Base-by-base conservation (phyloP, 164 flowering plant genomes). In the Litsea cubeba region DNA sequence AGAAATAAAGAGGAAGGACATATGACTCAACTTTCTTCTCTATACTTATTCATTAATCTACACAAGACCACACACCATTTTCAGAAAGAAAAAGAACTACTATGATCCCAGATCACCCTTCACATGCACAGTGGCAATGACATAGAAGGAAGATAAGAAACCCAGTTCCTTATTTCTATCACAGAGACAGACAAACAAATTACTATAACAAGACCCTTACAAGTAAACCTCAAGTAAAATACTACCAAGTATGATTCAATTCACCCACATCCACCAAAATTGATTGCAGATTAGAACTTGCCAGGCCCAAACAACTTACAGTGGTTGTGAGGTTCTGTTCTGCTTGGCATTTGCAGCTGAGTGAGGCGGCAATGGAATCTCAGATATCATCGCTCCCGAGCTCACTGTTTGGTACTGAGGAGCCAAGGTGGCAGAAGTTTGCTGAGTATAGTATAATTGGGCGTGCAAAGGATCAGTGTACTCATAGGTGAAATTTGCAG, bases 341-440 rank as follows among this genome's bases (percentile, higher is more conserved):
- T 87, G 92, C 79, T 83, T 80, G 65, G 70, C 83, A 20, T 90
- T 97, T 12, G 80, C 69, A 32, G 69, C 5, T 28, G 69, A 32
- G 1, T 84, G 80, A 40, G 79, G 79, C 79, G 85, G 89, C 49
- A 82, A 65, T 32, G 89, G 75, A 23, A 81, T 76, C 68, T 89
- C 92, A 1, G 87, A 81, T 35, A 76, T 76, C 54, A 75, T 84
- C 25, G 86, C 80, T 12, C 85, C 84, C 11, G 87, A 79, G 8
- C 82, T 82, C 86, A 87, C 82, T 54, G 95, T 88, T 76, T 91
- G 98, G 75, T 92, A 89, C 68, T 90, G 93, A 75, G 90, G 76
- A 80, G 92, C 82, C 74, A 85, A 77, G 66, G 87, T 78, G 14
- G 88, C 79, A 23, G 83, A 74, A 73, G 80, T 28, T 20, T 89